Evolutionary conservation across 2,329 filamentous ascomycete species (phyloP).

Genomic region (Aspergillus sp.): DNA sequence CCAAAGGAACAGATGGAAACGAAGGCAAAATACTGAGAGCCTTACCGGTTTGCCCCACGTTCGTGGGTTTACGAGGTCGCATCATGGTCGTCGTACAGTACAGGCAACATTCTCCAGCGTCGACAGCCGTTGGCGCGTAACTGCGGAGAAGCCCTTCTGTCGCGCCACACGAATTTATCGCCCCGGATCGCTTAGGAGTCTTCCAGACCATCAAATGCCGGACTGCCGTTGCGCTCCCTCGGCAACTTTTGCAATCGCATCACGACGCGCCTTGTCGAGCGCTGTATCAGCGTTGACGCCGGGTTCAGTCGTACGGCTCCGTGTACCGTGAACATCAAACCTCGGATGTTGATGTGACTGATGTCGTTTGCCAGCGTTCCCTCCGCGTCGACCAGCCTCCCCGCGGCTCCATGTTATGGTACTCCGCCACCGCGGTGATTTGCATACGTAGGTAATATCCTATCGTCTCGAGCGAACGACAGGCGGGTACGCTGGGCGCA

Average conservation of each 20-base stretch:
- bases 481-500: background rate
- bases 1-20: background rate
- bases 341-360: too few relatives aligned
- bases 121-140: background rate
- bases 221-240: background rate
- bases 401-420: background rate
- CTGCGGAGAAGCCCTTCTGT: background rate
- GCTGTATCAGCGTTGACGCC: too few relatives aligned
- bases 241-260: background rate
- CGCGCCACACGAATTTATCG: background rate
- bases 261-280: background rate
- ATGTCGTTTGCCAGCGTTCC: background rate
- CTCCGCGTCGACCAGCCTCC: background rate
- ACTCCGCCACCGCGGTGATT: background rate
- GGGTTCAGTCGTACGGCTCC: too few relatives aligned
- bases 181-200: too few relatives aligned
- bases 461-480: background rate
- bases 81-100: constrained; percentile 4
- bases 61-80: constrained; percentile 2
- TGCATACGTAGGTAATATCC: background rate
- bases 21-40: background rate
- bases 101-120: background rate
- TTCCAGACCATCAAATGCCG: background rate
- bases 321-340: background rate
- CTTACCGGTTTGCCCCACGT: constrained; percentile 4